Conservation (phyloP, 306 rosid genomes). For the Herpetospermum pedunculosum region DNA sequence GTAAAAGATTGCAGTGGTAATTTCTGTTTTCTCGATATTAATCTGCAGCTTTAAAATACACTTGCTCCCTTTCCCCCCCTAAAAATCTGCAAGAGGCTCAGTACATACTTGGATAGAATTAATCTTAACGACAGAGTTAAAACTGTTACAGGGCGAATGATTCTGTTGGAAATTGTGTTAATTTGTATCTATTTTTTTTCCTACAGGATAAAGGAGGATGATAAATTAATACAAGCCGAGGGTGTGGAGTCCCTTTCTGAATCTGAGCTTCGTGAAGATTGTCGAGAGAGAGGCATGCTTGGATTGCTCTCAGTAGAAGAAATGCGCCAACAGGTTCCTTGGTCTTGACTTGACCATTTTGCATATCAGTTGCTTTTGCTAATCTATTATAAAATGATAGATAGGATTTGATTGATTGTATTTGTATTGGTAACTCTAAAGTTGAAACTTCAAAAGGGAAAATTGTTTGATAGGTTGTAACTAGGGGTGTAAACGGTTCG, state of each 20-base stretch:
- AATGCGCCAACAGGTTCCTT: slow-evolving; percentile 88
- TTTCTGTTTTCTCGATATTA: not conserved
- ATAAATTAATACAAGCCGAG: slow-evolving; percentile 75
- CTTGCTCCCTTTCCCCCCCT: not conserved
- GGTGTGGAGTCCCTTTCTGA: slow-evolving; percentile 94
- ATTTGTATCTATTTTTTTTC: not conserved
- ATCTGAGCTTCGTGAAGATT: slow-evolving; percentile 82
- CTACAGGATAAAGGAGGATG: slow-evolving; percentile 81
- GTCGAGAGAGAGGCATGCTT: slow-evolving; percentile 97
- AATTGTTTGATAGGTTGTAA: not conserved
- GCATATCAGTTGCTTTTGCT: not conserved
- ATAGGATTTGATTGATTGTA: not conserved
- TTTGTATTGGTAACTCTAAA: not conserved
- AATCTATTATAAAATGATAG: not conserved
- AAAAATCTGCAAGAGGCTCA: not conserved
- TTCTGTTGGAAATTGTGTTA: not conserved
- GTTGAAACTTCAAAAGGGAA: not conserved
- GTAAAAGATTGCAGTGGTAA: slow-evolving; percentile 58
- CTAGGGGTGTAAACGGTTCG: too few relatives aligned
- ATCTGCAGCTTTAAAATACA: not conserved
- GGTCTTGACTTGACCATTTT: not conserved
- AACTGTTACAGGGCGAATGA: not conserved
- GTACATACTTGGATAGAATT: not conserved
- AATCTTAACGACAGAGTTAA: not conserved
- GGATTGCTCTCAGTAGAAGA: slow-evolving; percentile 83